Evolutionary conservation across 1,284 basidiomycete genomes (phyloP).

Genomic region (Moesziomyces globuligerus): DNA sequence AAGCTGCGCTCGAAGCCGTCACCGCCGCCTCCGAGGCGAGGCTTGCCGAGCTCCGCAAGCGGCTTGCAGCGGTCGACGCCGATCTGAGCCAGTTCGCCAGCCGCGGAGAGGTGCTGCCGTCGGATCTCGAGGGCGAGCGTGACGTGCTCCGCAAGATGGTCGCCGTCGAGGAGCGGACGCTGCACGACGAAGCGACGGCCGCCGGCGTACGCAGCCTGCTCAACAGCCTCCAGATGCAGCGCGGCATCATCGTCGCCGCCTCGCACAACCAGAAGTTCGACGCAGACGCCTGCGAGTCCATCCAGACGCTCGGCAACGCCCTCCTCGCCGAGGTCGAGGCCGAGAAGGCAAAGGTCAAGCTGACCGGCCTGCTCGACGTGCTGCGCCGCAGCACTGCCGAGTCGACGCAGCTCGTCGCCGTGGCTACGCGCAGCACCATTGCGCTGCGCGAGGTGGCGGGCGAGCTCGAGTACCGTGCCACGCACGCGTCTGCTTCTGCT

Average conservation of each 20-base stretch:
- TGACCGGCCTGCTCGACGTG: slow-evolving; percentile 75
- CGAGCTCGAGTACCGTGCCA: slow-evolving; percentile 71
- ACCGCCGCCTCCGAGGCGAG: slow-evolving; percentile 80
- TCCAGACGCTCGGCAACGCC: slow-evolving; percentile 78
- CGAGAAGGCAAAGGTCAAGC: slow-evolving; percentile 76
- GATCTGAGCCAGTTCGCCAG: slow-evolving; percentile 24
- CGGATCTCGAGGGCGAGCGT: slow-evolving; percentile 77
- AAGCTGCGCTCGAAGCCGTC: slow-evolving; percentile 77
- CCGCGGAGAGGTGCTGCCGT: slow-evolving; percentile 44
- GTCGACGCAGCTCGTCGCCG: slow-evolving; percentile 77
- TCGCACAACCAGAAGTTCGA: slow-evolving; percentile 83
- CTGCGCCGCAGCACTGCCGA: slow-evolving; percentile 76
- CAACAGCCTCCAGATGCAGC: slow-evolving; percentile 82
- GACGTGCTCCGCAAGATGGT: slow-evolving; percentile 77
- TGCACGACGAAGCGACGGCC: slow-evolving; percentile 75
- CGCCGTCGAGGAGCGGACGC: slow-evolving; percentile 76
- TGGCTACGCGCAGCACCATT: slow-evolving; percentile 81
- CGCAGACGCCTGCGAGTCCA: slow-evolving; percentile 76
- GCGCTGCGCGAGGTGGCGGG: slow-evolving; percentile 77
- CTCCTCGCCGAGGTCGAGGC: slow-evolving; percentile 79
- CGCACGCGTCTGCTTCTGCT: slow-evolving; percentile 50
- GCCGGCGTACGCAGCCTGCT: slow-evolving; percentile 76
- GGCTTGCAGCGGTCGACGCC: slow-evolving; percentile 76
- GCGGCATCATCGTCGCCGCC: slow-evolving; percentile 81
- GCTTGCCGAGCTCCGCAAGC: slow-evolving; percentile 74